Percentiles rank a stretch among this genome's conserved stretches.
Conservation (phyloP, 495 filamentous ascomycete genomes). For the Bombardia bombarda region DNA sequence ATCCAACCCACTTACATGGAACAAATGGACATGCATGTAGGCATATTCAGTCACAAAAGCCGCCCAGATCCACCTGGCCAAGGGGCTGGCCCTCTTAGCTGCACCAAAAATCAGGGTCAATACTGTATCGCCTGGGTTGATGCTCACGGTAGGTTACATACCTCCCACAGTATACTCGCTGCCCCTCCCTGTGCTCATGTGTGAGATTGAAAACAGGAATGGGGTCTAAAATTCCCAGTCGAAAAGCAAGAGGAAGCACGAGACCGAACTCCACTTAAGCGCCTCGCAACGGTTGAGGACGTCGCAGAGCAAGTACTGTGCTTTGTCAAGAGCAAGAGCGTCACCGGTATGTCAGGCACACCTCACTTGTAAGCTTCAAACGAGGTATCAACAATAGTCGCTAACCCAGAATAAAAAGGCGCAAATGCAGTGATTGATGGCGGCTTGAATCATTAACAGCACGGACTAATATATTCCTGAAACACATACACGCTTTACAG, state of each 20-base stretch:
- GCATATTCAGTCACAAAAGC: constrained; percentile 48
- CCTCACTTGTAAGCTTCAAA: background rate
- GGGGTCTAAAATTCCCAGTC: constrained; percentile 42
- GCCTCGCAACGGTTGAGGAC: constrained; percentile 44
- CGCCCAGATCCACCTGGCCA: constrained; percentile 48
- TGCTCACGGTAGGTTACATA: constrained; percentile 38
- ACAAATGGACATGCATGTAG: constrained; percentile 7
- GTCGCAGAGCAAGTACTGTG: constrained; percentile 38
- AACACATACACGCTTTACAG: too few relatives aligned
- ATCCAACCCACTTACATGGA: too few relatives aligned
- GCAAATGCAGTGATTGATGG: constrained; percentile 37
- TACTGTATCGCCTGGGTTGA: constrained; percentile 42
- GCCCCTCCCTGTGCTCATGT: too few relatives aligned
- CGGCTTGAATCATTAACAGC: constrained; percentile 20
- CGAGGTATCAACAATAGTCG: background rate
- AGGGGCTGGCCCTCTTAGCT: constrained; percentile 41
- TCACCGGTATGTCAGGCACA: constrained; percentile 24
- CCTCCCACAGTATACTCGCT: too few relatives aligned
- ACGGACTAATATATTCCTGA: too few relatives aligned
- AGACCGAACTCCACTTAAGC: constrained; percentile 42
- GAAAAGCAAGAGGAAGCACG: constrained; percentile 32
- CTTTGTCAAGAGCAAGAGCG: constrained; percentile 31
- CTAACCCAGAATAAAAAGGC: constrained; percentile 10
- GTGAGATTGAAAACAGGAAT: constrained; percentile 40
- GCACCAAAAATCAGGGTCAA: constrained; percentile 48